These are phyloP conservation scores for Starmerella asiatica DNA, from an alignment of 805 yeast genomes.

Conservation along the genomic window DNA sequence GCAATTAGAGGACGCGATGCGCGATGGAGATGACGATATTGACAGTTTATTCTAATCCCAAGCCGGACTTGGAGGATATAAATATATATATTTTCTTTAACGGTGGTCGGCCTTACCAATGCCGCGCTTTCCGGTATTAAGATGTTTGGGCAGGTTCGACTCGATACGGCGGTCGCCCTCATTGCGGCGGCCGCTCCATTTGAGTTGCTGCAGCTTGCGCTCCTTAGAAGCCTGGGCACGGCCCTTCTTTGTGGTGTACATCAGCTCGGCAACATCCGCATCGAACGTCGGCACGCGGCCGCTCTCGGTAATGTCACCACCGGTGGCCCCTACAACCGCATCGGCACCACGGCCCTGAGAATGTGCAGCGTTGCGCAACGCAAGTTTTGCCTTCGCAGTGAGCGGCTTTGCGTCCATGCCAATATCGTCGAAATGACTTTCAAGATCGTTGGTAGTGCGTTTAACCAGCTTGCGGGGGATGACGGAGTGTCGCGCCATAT, in stretches of 20 bases:
- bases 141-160: slow-evolving; percentile 80
- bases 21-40: slow-evolving; percentile 27
- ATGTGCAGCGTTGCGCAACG: slow-evolving; percentile 28
- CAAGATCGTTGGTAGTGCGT: slow-evolving; percentile 58
- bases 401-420: slow-evolving; percentile 76
- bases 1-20: slow-evolving; percentile 18
- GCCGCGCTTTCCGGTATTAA: slow-evolving; percentile 94
- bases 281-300: slow-evolving; percentile 38
- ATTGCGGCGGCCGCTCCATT: slow-evolving; percentile 89
- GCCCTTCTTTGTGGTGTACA: slow-evolving; percentile 31
- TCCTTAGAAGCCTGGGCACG: slow-evolving; percentile 77
- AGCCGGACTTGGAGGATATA: background rate
- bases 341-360: slow-evolving; percentile 56
- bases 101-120: slow-evolving; percentile 85
- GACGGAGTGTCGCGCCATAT: slow-evolving; percentile 76
- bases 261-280: slow-evolving; percentile 64
- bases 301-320: slow-evolving; percentile 29
- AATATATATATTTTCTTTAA: slow-evolving; percentile 30
- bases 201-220: slow-evolving; percentile 81
- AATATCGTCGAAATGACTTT: slow-evolving; percentile 72
- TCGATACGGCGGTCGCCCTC: slow-evolving; percentile 89
- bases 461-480: slow-evolving; percentile 73
- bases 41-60: slow-evolving; percentile 19
- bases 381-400: slow-evolving; percentile 35
- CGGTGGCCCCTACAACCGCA: slow-evolving; percentile 47